These are phyloP conservation scores for Pseudotulostoma volvatum DNA, from an alignment of 495 filamentous ascomycete genomes.

Conservation along the genomic window DNA sequence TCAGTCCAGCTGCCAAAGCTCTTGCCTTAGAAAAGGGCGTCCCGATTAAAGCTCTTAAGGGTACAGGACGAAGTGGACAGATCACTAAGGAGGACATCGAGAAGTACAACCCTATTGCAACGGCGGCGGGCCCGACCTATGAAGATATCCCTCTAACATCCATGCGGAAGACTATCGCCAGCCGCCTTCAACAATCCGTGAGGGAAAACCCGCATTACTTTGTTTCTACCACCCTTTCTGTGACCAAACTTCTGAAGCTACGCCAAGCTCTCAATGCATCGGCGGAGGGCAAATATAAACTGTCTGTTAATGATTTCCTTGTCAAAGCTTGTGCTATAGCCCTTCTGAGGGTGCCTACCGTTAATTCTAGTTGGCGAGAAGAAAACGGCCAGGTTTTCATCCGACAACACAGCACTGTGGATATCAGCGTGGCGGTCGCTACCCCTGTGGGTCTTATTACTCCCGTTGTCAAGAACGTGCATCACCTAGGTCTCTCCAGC, in stretches of 20 bases:
- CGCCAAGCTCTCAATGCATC: slow-evolving; percentile 83
- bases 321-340: slow-evolving; percentile 89
- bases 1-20: slow-evolving; percentile 58
- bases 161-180: slow-evolving; percentile 98
- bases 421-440: slow-evolving; percentile 86
- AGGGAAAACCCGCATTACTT: slow-evolving; percentile 97
- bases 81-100: slow-evolving; percentile 89
- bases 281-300: slow-evolving; percentile 86
- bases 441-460: slow-evolving; percentile 94
- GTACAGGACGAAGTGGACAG: slow-evolving; percentile 68
- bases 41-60: slow-evolving; percentile 63
- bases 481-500: slow-evolving; percentile 62
- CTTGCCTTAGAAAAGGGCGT: slow-evolving; percentile 79
- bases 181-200: slow-evolving; percentile 73
- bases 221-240: slow-evolving; percentile 73
- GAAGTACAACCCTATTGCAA: slow-evolving; percentile 49
- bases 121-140: slow-evolving; percentile 47
- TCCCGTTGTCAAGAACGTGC: slow-evolving; percentile 81
- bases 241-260: slow-evolving; percentile 87
- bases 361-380: slow-evolving; percentile 89
- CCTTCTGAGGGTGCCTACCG: slow-evolving; percentile 79
- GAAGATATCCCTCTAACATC: slow-evolving; percentile 70
- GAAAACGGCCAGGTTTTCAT: slow-evolving; percentile 60
- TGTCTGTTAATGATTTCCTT: slow-evolving; percentile 97
- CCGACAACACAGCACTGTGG: slow-evolving; percentile 78